Evolutionary conservation across 2,329 filamentous ascomycete genomes (phyloP), one percentile per base, ranked within the genome.

Genomic region (Lasiodiplodia hormozganensis): DNA sequence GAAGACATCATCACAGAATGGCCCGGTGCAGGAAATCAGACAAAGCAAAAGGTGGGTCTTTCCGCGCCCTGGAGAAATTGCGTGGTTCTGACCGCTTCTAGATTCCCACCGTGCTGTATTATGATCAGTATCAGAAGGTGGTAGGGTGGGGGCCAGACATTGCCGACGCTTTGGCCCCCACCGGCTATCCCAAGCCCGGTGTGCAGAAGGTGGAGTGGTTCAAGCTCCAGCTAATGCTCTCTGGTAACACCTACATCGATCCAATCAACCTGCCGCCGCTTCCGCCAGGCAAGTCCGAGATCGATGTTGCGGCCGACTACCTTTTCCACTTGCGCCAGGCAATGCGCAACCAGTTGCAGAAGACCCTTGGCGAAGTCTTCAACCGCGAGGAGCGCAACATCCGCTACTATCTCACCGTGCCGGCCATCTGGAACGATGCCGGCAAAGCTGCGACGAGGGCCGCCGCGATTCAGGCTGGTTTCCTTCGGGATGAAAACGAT

Each of bases 201-300:
- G 95, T 99, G 74, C 96, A 98, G 82, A 98, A 98, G 84, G 95
- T 98, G 28, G 96, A 98, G 84, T 99, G 96, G 96, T 98, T 99
- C 88, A 98, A 98, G 86, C 88, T 99, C 73, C 96, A 99, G 84
- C 89, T 99, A 68, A 98, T 98, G 96, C 87, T 97, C 71, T 97
- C 94, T 70, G 96, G 96, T 71, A 98, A 98, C 86, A 98, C 96
- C 54, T 98, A 98, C 81, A 98, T 98, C 78, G 96, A 98, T 81
- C 96, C 96, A 71, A 98, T 98, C 84, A 98, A 98, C 87, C 89
- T 99, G 73, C 96, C 96, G 58, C 96, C 96, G 72, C 92, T 98
- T 79, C 96, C 96, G 58, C 94, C 95, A 56, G 96, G 96, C 82
- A 98, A 98, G 85, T 97, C 95, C 31, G 96, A 98, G 83, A 97